Evolutionary conservation across 2,329 filamentous ascomycete species (phyloP), one percentile per base, ranked within the genome.

Genomic region (Aureobasidium sp.): DNA sequence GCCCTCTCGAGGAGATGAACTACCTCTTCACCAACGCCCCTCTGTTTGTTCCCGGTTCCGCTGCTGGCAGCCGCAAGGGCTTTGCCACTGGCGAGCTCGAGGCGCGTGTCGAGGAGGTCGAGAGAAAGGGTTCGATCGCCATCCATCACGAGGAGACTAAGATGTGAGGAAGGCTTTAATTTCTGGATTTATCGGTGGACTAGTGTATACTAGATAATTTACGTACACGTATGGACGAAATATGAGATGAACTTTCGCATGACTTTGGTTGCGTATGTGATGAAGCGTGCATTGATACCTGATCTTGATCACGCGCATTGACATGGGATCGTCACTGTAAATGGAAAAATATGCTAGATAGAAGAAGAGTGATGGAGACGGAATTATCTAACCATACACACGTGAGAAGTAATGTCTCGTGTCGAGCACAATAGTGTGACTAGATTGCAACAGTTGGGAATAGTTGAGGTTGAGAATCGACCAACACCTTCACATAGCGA

Each of bases 1-100:
- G 84, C 17, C 81, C 85, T 0, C 77, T 88, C 1, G 86, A 88
- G 67, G 84, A 87, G 72, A 69, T 70, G 68, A 69, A 69, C 54
- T 68, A 69, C 57, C 74, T 84, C 17, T 85, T 87, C 70, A 81
- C 79, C n/a, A 77, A 86, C 67, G 82, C 85, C 0, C 85, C 85
- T 9, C 78, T 81, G 71, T 82, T 88, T 66, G 80, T 88, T 8
- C 79, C 83, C 1, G 78, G 79, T 3, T 80, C 80, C 72, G 78
- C 37, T 23, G 38, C 51, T 43, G 40, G n/a, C 35, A 78, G 82
- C 64, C 79, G 77, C 69, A 70, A 74, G 46, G 75, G 80, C 31
- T 85, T 80, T 67, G 69, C 75, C 45, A 74, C 77, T 6, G 77
- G 77, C 64, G 84, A 88, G 68, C 68, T 88, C 40, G 83, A 87